Percentiles rank a stretch among this genome's conserved stretches.
These are phyloP conservation scores for Camelina laxa DNA, from an alignment of 345 rosid species.

Conservation along the genomic window DNA sequence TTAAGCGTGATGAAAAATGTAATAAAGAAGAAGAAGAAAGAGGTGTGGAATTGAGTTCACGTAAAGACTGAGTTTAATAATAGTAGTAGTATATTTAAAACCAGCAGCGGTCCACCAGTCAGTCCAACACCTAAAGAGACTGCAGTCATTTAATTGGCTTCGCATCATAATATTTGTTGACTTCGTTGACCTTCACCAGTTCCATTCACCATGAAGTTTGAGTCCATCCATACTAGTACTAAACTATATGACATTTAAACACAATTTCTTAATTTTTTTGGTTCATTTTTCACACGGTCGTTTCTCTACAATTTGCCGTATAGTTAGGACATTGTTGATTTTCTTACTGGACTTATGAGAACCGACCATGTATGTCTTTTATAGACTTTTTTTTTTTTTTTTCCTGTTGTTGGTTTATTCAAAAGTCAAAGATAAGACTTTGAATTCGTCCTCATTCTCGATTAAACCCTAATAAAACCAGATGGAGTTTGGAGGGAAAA, in stretches of 20 bases:
- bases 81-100: not conserved
- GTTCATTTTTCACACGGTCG: not conserved
- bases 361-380: not conserved
- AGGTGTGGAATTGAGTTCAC: conserved; percentile 40
- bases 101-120: conserved; percentile 3
- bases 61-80: conserved; percentile 33
- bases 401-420: not conserved
- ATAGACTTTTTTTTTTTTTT: not conserved
- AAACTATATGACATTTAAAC: not conserved
- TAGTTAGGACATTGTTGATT: not conserved
- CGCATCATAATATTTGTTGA: not conserved
- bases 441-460: conserved; percentile 12
- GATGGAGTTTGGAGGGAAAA: conserved; percentile 31
- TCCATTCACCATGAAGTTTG: not conserved
- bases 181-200: conserved; percentile 23
- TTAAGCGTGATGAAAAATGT: conserved; percentile 39
- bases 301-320: not conserved
- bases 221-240: not conserved
- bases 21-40: conserved; percentile 6
- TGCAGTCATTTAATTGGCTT: conserved; percentile 26
- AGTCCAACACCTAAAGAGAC: conserved; percentile 31
- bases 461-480: not conserved
- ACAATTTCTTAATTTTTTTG: not conserved
- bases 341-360: not conserved
- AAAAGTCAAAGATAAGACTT: not conserved